Evolutionary conservation across 2,329 filamentous ascomycete species (phyloP), one percentile per base, ranked within the genome.

Genomic region (Trichoderma polysporum): DNA sequence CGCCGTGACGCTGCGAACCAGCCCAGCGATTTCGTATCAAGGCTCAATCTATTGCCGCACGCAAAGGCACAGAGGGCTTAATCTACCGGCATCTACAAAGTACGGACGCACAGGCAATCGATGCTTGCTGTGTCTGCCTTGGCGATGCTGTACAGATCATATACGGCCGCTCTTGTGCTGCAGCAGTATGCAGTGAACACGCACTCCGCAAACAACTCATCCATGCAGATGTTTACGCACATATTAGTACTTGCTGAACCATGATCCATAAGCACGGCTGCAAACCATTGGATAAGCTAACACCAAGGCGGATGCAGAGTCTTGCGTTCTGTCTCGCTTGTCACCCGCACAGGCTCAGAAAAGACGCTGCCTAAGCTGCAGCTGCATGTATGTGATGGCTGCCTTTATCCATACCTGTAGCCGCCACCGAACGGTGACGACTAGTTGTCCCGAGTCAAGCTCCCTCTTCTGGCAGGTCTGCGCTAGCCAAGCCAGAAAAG

Each of bases 201-300:
- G 58, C 58, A 50, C 58, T 61, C 22, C 27, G 58, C 45, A 61
- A 61, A 64, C 61, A 64, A 64, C 61, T 64, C 61, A 64, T 54
- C 39, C 61, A 22, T 64, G 61, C 61, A 64, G 61, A 64, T 64
- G 61, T 45, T 22, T 45, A 45, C 41, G 10, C 22, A 54, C 49
- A 56, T 35, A 64, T 35, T 25, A 17, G 22, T 29, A 25, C 49
- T 53, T 41, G 49, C 17, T n/a, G n/a, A 37, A 45, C 52, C 49
- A 45, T 56, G 37, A 3, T 10, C 35, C 5, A 37, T 45, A 19
- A n/a, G 45, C 47, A 29, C 29, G 27, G 37, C 41, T 56, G 61
- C 50, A 47, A n/a, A 35, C 61, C 50, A 64, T 35, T 64, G 49
- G 61, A 35, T 5, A 31, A 25, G 50, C 50, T 27, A 27, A 13